Conservation (phyloP, 352 stramenopile genomes). For the Phytophthora constricta region DNA sequence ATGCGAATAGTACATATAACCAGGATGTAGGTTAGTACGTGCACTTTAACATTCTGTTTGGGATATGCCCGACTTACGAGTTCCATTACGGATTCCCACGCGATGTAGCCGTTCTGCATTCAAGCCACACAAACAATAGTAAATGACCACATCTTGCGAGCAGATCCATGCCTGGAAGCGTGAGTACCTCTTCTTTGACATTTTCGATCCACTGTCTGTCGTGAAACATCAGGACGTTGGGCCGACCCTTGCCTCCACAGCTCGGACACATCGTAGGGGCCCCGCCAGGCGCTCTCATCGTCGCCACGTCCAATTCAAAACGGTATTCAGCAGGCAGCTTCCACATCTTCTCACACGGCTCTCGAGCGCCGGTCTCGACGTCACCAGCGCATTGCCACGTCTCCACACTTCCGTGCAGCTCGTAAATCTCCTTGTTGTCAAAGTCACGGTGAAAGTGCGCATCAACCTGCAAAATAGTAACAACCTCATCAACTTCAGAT, state of each 20-base stretch:
- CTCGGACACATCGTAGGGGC: conserved; percentile 47
- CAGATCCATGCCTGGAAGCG: too few relatives aligned
- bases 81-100: conserved; percentile 82
- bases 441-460: conserved; percentile 88
- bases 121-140: too few relatives aligned
- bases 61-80: conserved; percentile 49
- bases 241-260: conserved; percentile 73
- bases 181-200: conserved; percentile 62
- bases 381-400: conserved; percentile 74
- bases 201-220: conserved; percentile 89
- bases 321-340: conserved; percentile 52
- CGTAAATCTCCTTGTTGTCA: conserved; percentile 77
- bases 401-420: conserved; percentile 90
- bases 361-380: conserved; percentile 39
- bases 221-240: conserved; percentile 93
- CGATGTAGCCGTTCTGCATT: conserved; percentile 64
- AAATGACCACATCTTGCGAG: too few relatives aligned
- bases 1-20: too few relatives aligned
- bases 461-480: conserved; percentile 67
- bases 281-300: conserved; percentile 65
- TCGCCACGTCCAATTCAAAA: conserved; percentile 67
- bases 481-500: neutral
- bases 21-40: too few relatives aligned
- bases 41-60: too few relatives aligned
- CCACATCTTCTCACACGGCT: conserved; percentile 64